Evolutionary conservation across 306 rosid species (phyloP).

Genomic region (Castanea sativa): DNA sequence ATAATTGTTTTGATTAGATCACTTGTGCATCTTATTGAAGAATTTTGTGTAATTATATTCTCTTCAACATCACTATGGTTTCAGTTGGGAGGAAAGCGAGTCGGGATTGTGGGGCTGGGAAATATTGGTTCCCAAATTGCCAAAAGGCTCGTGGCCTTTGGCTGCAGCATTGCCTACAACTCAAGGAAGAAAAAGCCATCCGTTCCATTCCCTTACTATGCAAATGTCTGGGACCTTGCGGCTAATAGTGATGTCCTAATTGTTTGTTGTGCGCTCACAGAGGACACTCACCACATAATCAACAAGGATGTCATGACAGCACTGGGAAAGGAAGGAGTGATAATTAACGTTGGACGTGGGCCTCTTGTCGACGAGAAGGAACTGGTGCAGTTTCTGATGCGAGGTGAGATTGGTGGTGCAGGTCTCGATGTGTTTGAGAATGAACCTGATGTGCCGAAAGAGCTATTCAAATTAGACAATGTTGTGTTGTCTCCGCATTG

Average conservation of each 20-base stretch:
- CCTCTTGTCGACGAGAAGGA: constrained; percentile 10
- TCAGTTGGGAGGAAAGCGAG: constrained; percentile 21
- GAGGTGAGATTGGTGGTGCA: constrained; percentile 23
- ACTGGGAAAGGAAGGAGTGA: constrained; percentile 11
- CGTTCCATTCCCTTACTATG: constrained; percentile 4
- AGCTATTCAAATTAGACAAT: constrained; percentile 6
- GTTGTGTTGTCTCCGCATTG: constrained; percentile 22
- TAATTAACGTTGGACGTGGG: constrained; percentile 22
- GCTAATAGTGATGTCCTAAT: constrained; percentile 12
- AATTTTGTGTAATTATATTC: too few relatives aligned
- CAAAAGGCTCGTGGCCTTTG: constrained; percentile 10
- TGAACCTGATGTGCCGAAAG: constrained; percentile 13
- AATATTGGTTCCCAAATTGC: constrained; percentile 21
- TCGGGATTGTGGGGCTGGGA: constrained; percentile 24
- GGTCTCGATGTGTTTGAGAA: constrained; percentile 17
- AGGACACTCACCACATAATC: constrained; percentile 13
- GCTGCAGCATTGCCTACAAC: constrained; percentile 18
- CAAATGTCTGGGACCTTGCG: constrained; percentile 3
- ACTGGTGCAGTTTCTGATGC: constrained; percentile 4
- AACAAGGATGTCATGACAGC: constrained; percentile 16
- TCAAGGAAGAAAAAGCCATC: constrained; percentile 9
- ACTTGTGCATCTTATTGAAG: too few relatives aligned
- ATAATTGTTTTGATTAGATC: too few relatives aligned
- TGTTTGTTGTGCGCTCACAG: constrained; percentile 14
- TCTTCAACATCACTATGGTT: background rate